Conservation (phyloP, 495 filamentous ascomycete genomes). For the Extremus antarcticus region DNA sequence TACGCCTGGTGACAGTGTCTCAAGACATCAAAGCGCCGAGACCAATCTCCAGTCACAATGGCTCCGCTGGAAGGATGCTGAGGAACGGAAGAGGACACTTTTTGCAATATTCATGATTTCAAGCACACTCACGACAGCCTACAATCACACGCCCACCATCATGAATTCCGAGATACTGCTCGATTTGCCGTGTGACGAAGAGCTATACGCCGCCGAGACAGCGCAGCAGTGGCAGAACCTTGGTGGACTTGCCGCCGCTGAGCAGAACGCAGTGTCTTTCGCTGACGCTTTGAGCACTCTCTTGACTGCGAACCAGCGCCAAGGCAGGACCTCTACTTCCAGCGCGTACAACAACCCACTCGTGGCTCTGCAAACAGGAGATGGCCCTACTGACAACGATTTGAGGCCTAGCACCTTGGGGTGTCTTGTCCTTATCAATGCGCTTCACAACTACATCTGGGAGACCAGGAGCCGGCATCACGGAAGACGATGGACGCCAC, state of each 20-base stretch:
- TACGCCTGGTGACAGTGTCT: constrained; percentile 28
- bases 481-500: constrained; percentile 78
- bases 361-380: constrained; percentile 34
- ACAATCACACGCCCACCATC: constrained; percentile 81
- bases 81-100: constrained; percentile 90
- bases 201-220: constrained; percentile 77
- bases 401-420: constrained; percentile 88
- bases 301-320: constrained; percentile 67
- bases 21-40: constrained; percentile 3
- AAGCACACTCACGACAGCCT: constrained; percentile 81
- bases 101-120: constrained; percentile 86
- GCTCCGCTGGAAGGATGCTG: constrained; percentile 75
- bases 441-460: constrained; percentile 97
- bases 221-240: constrained; percentile 65
- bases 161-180: constrained; percentile 91
- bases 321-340: constrained; percentile 41
- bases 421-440: constrained; percentile 87
- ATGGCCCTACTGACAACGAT: constrained; percentile 37
- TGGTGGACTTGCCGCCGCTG: constrained; percentile 55
- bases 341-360: constrained; percentile 30
- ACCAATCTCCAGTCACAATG: constrained; percentile 68
- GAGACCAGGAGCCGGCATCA: constrained; percentile 88
- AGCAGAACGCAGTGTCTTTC: constrained; percentile 60
- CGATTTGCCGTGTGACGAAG: constrained; percentile 88
- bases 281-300: constrained; percentile 66